Conservation (phyloP, 2,329 filamentous ascomycete genomes). For the Metarhizium brunneum region DNA sequence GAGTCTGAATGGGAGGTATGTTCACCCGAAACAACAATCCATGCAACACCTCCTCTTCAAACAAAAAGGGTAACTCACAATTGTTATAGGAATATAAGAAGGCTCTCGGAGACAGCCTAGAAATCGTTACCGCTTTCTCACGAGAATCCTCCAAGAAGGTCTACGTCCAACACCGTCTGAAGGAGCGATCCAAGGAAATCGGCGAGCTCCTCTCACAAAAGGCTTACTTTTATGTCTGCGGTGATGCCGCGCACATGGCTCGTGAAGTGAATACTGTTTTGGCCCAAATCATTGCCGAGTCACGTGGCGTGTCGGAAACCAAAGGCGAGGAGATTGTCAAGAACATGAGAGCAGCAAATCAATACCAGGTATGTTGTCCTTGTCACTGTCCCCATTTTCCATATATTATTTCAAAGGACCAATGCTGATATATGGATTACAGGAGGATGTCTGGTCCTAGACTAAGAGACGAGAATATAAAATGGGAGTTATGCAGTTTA, state of each 20-base stretch:
- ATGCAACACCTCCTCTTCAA: background rate
- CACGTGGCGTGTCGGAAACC: slow-evolving; percentile 70
- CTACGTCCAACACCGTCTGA: slow-evolving; percentile 89
- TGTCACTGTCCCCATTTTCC: background rate
- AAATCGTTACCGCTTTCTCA: slow-evolving; percentile 92
- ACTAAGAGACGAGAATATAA: slow-evolving; percentile 2
- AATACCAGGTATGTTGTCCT: slow-evolving; percentile 69
- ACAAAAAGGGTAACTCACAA: background rate
- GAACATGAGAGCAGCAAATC: slow-evolving; percentile 87
- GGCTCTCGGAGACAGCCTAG: slow-evolving; percentile 77
- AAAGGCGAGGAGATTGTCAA: slow-evolving; percentile 97
- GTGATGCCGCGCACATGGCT: slow-evolving; percentile 95
- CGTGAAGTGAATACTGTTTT: slow-evolving; percentile 86
- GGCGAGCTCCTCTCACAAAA: slow-evolving; percentile 79
- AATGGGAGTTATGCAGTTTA: background rate
- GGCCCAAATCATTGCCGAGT: slow-evolving; percentile 74
- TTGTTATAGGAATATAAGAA: slow-evolving; percentile 65
- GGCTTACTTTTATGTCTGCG: slow-evolving; percentile 96
- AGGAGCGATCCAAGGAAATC: slow-evolving; percentile 73
- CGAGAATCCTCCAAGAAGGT: slow-evolving; percentile 80
- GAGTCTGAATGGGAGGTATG: slow-evolving; percentile 85
- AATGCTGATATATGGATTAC: slow-evolving; percentile 5
- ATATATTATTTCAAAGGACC: background rate
- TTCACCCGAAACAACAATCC: slow-evolving; percentile 6
- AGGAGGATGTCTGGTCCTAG: slow-evolving; percentile 68